Base-by-base conservation (phyloP, 176 grass and related monocot species). In the Triticum monococcum region DNA sequence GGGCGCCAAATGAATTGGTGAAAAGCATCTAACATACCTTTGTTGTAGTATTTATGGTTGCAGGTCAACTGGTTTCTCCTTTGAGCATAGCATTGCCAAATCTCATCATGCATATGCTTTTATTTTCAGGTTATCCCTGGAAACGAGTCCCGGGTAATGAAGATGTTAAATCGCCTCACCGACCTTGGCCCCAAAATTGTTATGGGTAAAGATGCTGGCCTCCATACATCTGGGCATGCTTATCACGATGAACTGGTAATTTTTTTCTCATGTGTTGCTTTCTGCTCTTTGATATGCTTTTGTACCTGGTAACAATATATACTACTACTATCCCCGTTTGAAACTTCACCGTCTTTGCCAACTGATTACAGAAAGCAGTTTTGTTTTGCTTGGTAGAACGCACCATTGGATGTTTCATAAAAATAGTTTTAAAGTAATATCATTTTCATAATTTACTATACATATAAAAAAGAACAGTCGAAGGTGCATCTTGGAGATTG, bases 121-220 rank as follows among this genome's bases (percentile, higher is more conserved):
- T 71, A 17, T 69, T 87, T 89, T 24, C 64, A 98, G 97, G 97
- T 99, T 75, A 99, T 99, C 84, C 97, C 97, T 87, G 97, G 97
- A 88, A 99, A 96, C 43, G 97, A 99, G 72, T 94, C 92, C 4
- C 86, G 97, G 66, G 97, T 99, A 71, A 99, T 99, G 94, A 99
- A 99, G 85, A 99, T 99, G 97, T 86, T 99, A 82, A 99, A 99
- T 78, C 94, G 94, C 26, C 79, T 99, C 85, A 57, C 92, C 80
- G 97, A 99, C 36, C 92, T 96, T 84, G 97, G 94, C 22, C 94
- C 97, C 60, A 96, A 84, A 78, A 96, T 99, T 83, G 22, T 99
- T 71, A 96, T 99, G 97, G 97, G 97, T 31, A 99, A 94, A 94
- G 90, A 99, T 92, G 75, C 92, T 12, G 94, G 92, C 22, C 90